Evolutionary conservation across 192 early-diverging fungal species (phyloP), one percentile per base, ranked within the genome.

Genomic region (Coemansia sp.): DNA sequence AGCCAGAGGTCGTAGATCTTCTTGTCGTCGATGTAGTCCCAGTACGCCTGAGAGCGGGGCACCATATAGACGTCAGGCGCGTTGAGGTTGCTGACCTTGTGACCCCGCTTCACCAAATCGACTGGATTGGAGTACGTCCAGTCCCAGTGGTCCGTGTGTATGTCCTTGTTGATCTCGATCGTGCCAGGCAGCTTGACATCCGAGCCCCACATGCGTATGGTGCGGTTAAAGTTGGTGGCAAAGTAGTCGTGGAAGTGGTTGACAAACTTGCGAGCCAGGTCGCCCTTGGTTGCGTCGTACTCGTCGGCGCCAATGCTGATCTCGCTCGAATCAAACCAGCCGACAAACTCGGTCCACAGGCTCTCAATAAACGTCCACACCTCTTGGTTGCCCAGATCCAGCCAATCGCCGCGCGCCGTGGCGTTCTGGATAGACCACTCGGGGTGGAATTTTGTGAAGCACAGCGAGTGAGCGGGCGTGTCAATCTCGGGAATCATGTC

Each of bases 401-500:
- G 65, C 68, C 77, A 83, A 49, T 83, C 73, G 22, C 74, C 76
- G n/a, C 76, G 71, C 14, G 69, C 72, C 36, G 64, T 62, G 51
- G 64, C 63, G 25, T 63, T 37, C 20, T 72, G 68, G 51, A 83
- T 77, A 5, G 68, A 59, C 76, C 76, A 78, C 49, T 83, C 69
- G 36, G 81, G 81, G 29, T 83, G 76, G 65, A 79, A 75, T 57
- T 79, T 83, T 58, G 77, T 78, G 40, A 83, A 83, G 59, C 71
- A 73, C 22, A 83, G 66, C 32, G 81, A 74, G 46, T 83, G 81
- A 0, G 81, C 81, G 7, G 81, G 81, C 54, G 71, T 71, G 31
- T 83, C 81, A 25, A 83, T 79, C 65, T 83, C 81, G 29, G 81
- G 81, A 25, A 83, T 77, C 35, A 83, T 53, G 22, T 77, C 77